Evolutionary conservation across 768 basidiomycete genomes (phyloP).

Genomic region (Trametes cubensis): DNA sequence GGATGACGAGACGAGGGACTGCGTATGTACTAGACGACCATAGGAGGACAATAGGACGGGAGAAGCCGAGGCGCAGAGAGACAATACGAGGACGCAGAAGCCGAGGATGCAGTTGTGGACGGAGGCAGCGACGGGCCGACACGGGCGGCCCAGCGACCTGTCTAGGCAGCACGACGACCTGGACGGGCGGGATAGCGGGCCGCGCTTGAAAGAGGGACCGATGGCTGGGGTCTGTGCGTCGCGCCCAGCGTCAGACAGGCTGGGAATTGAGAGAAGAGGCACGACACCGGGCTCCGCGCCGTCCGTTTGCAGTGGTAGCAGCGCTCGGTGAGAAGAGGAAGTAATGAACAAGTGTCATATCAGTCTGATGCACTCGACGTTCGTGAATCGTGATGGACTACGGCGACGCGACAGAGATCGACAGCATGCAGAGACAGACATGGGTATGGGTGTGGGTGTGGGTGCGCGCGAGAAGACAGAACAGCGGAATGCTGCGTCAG

Average conservation of each 20-base stretch:
- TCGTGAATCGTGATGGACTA: slow-evolving; percentile 21
- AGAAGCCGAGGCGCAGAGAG: not conserved
- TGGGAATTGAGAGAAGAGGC: not conserved
- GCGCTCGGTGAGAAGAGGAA: slow-evolving; percentile 1
- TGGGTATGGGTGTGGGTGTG: slow-evolving; percentile 3
- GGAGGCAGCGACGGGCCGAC: no score
- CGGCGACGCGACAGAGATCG: slow-evolving; percentile 21
- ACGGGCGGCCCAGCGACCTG: no score
- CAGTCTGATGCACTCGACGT: slow-evolving; percentile 15
- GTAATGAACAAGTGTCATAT: slow-evolving; percentile 7
- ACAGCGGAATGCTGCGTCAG: slow-evolving; percentile 6
- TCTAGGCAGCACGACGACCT: no score
- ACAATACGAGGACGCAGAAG: not conserved
- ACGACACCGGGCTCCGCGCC: not conserved
- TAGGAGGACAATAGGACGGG: slow-evolving; percentile 1
- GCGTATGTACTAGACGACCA: slow-evolving; percentile 16
- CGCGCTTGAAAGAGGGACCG: not conserved
- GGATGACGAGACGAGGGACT: slow-evolving; percentile 13
- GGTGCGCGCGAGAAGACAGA: slow-evolving; percentile 1
- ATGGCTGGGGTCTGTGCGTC: not conserved
- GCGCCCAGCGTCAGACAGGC: not conserved
- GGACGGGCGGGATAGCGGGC: not conserved
- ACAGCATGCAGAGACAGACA: slow-evolving; percentile 21
- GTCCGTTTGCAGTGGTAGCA: not conserved
- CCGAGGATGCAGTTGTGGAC: not conserved